Evolutionary conservation across 1,139 yeast species (phyloP), one percentile per base, ranked within the genome.

Genomic region (Chernovozyma sophiae-reginae): DNA sequence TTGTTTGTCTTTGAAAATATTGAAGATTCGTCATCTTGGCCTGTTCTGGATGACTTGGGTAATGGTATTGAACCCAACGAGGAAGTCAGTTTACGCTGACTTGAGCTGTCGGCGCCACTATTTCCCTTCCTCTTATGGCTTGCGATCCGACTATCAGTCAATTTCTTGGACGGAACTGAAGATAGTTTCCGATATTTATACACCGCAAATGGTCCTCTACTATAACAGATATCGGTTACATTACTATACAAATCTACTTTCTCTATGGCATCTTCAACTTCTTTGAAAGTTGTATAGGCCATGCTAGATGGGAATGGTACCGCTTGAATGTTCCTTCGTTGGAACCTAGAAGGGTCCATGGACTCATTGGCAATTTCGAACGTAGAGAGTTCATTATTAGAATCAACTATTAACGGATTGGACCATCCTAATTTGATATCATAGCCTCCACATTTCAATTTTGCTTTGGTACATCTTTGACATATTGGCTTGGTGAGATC

Each of bases 401-500:
- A 30, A 11, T 51, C 46, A 5, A 60, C 45, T 1, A 66, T 59
- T 31, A 60, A 45, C 14, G 65, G 65, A 34, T 58, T 60, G 20
- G 66, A 60, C 71, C 74, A 71, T 4, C 72, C 66, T 18, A 71
- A 47, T 30, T 60, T 60, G 33, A 71, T 58, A 30, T 54, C 61
- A 43, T 67, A 71, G 4, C 75, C 74, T 28, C 56, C 63, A 51
- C 76, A 70, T 14, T 55, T 54, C 16, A 65, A 36, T n/a, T 58
- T 55, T 7, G 77, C 65, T 41, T 63, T 71, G 24, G 40, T 44
- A 51, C 79, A 74, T 35, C 78, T 55, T 25, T 43, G 36, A 46
- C 79, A 74, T 13, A 41, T 40, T 2, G 79, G 79, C 39, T 59
- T 57, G 4, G 53, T 47, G 25, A 68, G 59, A 45, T 72, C 79